Evolutionary conservation across 208 protist species (phyloP), one percentile per base, ranked within the genome.

Genomic region (Angomonas deanei): DNA sequence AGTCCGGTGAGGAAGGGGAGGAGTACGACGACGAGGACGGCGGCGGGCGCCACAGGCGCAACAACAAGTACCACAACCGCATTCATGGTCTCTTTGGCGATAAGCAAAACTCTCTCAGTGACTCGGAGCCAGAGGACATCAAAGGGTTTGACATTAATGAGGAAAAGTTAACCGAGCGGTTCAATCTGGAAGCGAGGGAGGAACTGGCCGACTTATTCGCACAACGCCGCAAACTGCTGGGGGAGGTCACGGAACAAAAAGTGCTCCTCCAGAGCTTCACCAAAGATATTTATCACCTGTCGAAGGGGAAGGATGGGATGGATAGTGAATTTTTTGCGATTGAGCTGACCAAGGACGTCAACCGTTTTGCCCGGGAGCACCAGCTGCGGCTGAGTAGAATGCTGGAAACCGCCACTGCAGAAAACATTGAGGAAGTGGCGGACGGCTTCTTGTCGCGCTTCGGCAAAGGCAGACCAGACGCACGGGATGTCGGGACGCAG

Each of bases 311-410:
- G 17, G 60, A 39, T 15, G 76, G 65, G 26, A 64, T 54, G 3
- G 61, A 71, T 1, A 70, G 74, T 39, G 82, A 91, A 50, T 68
- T 76, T 59, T 94, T 78, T 72, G 88, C 88, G 19, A 52, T 89
- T 19, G 38, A 76, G 55, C 82, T 94, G 33, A 94, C 88, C 8
- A 21, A 46, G 10, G 78, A 91, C 0, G 88, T 91, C 24, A 86
- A 87, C 61, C 47, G 26, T 33, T 91, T 88, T 59, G 82, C 88
- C 26, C 60, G 74, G 23, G 38, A 53, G 46, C 56, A 93, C 59
- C 61, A 81, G 38, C 72, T 84, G 31, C 26, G 21, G 13, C 49
- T 58, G 11, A 47, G 33, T 26, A 36, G 56, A 10, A 49, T 57
- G 31, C 34, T 58, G 3, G 31, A 26, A 52, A 19, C 47, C n/a